Percentiles rank a stretch among this genome's conserved stretches.
Evolutionary conservation across 2,329 filamentous ascomycete species (phyloP).

Genomic region (Fusarium praegraminearum): DNA sequence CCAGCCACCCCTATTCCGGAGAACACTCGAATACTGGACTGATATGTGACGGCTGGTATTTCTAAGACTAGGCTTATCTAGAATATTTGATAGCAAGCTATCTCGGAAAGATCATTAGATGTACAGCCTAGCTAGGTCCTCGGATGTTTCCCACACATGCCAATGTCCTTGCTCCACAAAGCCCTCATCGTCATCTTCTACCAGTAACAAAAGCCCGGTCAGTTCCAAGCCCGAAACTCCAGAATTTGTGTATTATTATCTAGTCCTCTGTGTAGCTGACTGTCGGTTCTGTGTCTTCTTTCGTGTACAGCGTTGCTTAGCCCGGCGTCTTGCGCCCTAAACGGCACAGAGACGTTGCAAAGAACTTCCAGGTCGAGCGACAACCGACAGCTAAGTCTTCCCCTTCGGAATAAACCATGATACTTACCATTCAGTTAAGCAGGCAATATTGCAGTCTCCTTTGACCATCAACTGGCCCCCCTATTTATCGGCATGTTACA

Average conservation of each 20-base stretch:
- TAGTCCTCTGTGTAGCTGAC: too few relatives aligned
- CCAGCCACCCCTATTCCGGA: neutral
- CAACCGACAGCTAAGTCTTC: too few relatives aligned
- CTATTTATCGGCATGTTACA: neutral
- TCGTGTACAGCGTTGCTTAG: too few relatives aligned
- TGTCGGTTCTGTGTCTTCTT: too few relatives aligned
- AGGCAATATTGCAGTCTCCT: too few relatives aligned
- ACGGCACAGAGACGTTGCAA: too few relatives aligned
- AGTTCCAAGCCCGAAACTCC: neutral
- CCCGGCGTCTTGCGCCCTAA: too few relatives aligned
- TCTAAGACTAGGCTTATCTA: neutral
- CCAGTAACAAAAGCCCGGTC: neutral
- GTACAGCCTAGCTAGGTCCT: neutral
- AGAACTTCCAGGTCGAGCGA: too few relatives aligned
- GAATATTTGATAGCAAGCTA: neutral
- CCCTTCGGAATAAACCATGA: too few relatives aligned
- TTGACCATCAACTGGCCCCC: too few relatives aligned
- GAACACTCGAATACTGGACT: neutral
- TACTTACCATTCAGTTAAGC: too few relatives aligned
- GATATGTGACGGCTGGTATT: neutral
- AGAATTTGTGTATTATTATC: too few relatives aligned
- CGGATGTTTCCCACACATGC: neutral
- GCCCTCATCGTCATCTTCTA: neutral
- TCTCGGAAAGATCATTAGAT: neutral
- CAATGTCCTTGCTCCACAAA: neutral